These are phyloP conservation scores for Diaporthe helianthi DNA, from an alignment of 2,329 filamentous ascomycete species.

Conservation along the genomic window DNA sequence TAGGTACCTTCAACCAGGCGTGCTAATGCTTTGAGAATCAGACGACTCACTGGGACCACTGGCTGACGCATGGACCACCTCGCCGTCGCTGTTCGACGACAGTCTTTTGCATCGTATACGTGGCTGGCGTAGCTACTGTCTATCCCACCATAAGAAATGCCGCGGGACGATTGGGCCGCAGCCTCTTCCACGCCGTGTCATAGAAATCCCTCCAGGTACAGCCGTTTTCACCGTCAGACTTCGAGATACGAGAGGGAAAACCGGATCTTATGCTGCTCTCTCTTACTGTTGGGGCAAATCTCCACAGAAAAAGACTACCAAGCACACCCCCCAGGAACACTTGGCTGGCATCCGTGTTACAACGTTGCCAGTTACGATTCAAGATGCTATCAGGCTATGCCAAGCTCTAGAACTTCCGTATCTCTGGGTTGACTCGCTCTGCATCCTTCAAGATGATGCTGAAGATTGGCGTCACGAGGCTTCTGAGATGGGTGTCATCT, in stretches of 20 bases:
- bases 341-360: neutral
- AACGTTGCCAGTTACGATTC: neutral
- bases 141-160: neutral
- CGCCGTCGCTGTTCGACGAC: neutral
- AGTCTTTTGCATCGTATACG: neutral
- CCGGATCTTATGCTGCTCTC: neutral
- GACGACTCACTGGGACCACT: neutral
- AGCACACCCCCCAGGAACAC: neutral
- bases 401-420: neutral
- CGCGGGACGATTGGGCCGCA: neutral
- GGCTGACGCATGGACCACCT: neutral
- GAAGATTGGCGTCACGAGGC: neutral
- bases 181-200: neutral
- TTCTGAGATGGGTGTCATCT: neutral
- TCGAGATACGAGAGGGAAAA: accelerated
- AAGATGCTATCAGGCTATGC: neutral
- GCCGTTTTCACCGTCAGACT: neutral
- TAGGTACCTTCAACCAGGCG: neutral
- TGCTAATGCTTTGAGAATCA: neutral
- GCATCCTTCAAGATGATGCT: neutral
- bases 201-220: neutral
- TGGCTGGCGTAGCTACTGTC: neutral
- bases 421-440: neutral
- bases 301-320: neutral
- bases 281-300: neutral